phyloP scores from a whole-genome alignment of 2,329 filamentous ascomycete species.

The Diatrype stigma region DNA sequence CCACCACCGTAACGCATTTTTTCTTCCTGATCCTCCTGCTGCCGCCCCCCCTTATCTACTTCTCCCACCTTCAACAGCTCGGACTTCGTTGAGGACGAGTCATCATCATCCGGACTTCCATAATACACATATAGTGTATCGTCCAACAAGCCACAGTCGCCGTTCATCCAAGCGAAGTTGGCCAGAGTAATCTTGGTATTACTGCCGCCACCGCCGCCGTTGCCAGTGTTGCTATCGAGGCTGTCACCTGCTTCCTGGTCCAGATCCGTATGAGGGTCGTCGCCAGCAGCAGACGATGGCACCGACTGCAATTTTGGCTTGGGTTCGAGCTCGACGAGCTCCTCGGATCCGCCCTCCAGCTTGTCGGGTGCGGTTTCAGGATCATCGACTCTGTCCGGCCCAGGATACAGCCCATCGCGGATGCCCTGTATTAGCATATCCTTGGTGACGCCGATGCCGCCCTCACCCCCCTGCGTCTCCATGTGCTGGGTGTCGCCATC shows the following conservation, averaged over 20 bases:
- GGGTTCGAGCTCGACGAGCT: too few relatives aligned
- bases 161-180: not conserved
- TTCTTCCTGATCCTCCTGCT: not conserved
- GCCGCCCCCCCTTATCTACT: not conserved
- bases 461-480: not conserved
- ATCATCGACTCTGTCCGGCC: not conserved
- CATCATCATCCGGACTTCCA: not conserved
- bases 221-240: too few relatives aligned
- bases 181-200: not conserved
- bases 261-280: too few relatives aligned
- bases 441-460: not conserved
- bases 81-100: not conserved
- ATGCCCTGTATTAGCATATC: not conserved
- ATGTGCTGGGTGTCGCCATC: too few relatives aligned
- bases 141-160: not conserved
- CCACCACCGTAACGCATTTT: too few relatives aligned
- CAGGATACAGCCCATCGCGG: not conserved
- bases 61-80: not conserved
- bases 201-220: not conserved
- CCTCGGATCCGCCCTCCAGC: too few relatives aligned
- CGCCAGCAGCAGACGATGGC: too few relatives aligned
- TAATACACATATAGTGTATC: not conserved
- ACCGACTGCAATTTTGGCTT: too few relatives aligned
- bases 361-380: too few relatives aligned
- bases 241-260: too few relatives aligned